Conservation (phyloP, 306 rosid genomes). For the Datisca glomerata region DNA sequence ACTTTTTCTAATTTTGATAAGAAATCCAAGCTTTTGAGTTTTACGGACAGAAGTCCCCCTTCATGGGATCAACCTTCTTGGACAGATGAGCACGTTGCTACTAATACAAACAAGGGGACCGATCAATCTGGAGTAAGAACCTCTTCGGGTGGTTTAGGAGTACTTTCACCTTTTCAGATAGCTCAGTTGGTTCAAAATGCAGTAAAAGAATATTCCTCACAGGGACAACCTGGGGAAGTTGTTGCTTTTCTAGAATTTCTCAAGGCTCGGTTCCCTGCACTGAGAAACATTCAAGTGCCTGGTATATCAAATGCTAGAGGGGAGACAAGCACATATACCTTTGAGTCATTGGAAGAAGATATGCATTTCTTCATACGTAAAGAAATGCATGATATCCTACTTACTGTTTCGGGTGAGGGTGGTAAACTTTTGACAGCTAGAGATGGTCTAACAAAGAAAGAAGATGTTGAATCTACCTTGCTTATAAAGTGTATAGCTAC, state of each 20-base stretch:
- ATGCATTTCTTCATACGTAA: conserved; percentile 39
- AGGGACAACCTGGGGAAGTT: conserved; percentile 52
- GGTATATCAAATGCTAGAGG: conserved; percentile 22
- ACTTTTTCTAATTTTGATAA: conserved; percentile 19
- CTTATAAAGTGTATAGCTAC: conserved; percentile 62
- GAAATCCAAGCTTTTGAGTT: conserved; percentile 90
- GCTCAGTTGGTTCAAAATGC: conserved; percentile 43
- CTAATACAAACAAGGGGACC: conserved; percentile 19
- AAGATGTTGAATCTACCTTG: conserved; percentile 40
- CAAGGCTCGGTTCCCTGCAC: conserved; percentile 43
- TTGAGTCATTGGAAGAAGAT: conserved; percentile 61
- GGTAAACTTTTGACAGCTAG: conserved; percentile 19
- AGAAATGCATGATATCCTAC: conserved; percentile 29
- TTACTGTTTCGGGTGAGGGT: conserved; percentile 22
- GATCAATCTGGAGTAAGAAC: conserved; percentile 25
- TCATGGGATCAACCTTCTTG: conserved; percentile 54
- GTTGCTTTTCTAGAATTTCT: conserved; percentile 29
- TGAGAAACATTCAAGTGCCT: conserved; percentile 39
- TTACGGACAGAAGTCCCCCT: conserved; percentile 49
- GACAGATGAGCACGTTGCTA: conserved; percentile 29
- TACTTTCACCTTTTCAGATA: conserved; percentile 32
- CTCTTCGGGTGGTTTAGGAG: conserved; percentile 23
- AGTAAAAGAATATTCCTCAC: conserved; percentile 31
- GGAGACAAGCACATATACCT: conserved; percentile 21
- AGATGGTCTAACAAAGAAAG: conserved; percentile 20